phyloP scores from a whole-genome alignment of 1,284 basidiomycete genomes.

The Anthracocystis panici-leucophaei region DNA sequence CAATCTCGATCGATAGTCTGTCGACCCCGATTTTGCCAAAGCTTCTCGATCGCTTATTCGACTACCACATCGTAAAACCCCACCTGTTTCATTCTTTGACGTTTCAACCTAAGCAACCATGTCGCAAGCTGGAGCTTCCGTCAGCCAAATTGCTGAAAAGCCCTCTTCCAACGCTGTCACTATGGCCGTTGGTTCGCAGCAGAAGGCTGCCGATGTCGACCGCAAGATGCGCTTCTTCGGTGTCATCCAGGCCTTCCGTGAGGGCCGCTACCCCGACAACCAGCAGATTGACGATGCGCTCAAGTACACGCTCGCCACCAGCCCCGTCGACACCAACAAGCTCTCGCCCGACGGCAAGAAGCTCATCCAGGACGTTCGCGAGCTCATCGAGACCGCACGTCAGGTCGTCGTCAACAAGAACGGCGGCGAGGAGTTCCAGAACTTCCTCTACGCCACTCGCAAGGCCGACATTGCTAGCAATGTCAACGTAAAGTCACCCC shows the following conservation, averaged over 20 bases:
- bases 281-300: constrained; percentile 63
- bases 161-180: constrained; percentile 50
- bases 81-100: not conserved
- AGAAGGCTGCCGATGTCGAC: constrained; percentile 59
- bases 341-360: constrained; percentile 62
- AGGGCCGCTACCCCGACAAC: constrained; percentile 66
- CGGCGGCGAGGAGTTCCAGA: constrained; percentile 63
- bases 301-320: constrained; percentile 57
- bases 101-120: constrained; percentile 18
- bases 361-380: constrained; percentile 63
- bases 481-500: constrained; percentile 51
- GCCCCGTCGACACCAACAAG: constrained; percentile 60
- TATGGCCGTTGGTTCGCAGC: constrained; percentile 35
- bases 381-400: constrained; percentile 55
- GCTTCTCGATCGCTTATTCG: constrained; percentile 3
- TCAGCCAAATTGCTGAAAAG: constrained; percentile 50
- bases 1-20: constrained; percentile 35
- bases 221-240: constrained; percentile 65
- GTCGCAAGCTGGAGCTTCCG: constrained; percentile 39
- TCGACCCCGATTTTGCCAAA: constrained; percentile 24
- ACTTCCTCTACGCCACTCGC: constrained; percentile 62
- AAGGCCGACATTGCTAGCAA: constrained; percentile 55
- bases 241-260: constrained; percentile 64
- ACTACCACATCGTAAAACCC: not conserved
- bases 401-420: constrained; percentile 66